phyloP scores from a whole-genome alignment of 345 rosid genomes.

The Erodium maritimum region DNA sequence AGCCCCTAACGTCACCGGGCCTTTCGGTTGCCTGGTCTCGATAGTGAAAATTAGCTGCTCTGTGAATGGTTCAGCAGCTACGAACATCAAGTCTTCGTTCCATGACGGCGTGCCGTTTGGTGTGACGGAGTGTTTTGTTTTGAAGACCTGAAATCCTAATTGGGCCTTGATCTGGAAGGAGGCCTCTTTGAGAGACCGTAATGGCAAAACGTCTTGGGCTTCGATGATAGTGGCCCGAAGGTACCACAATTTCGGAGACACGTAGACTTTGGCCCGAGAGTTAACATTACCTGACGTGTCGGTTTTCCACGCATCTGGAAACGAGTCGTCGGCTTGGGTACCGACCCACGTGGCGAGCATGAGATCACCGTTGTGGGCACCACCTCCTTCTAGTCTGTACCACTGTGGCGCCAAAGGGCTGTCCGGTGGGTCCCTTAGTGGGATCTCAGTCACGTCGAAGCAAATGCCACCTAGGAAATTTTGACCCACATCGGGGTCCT shows the following conservation, averaged over 20 bases:
- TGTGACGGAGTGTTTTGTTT: conserved; percentile 42
- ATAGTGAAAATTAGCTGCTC: conserved; percentile 41
- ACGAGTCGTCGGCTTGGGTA: conserved; percentile 88
- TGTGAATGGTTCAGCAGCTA: conserved; percentile 66
- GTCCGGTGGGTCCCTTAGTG: conserved; percentile 84
- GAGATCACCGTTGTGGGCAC: conserved; percentile 44
- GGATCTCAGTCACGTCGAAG: conserved; percentile 72
- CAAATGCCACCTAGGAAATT: conserved; percentile 69
- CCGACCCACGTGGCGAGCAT: conserved; percentile 98
- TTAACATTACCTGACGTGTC: conserved; percentile 58
- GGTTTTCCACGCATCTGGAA: conserved; percentile 84
- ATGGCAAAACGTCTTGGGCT: too few species aligned
- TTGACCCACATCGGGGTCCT: conserved; percentile 13
- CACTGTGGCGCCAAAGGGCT: conserved; percentile 93
- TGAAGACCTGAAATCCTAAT: conserved; percentile 4
- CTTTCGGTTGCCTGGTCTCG: conserved; percentile 54
- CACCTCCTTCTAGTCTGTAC: conserved; percentile 78
- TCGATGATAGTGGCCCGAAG: conserved; percentile 49
- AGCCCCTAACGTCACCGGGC: conserved; percentile 32
- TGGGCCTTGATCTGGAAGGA: too few species aligned
- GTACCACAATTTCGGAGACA: conserved; percentile 85
- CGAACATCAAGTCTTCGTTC: conserved; percentile 77
- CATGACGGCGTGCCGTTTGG: conserved; percentile 62
- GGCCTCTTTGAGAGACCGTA: conserved; percentile 32
- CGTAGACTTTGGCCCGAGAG: conserved; percentile 63